Conservation (phyloP, 2,329 filamentous ascomycete genomes). For the Clathrospora elynae region DNA sequence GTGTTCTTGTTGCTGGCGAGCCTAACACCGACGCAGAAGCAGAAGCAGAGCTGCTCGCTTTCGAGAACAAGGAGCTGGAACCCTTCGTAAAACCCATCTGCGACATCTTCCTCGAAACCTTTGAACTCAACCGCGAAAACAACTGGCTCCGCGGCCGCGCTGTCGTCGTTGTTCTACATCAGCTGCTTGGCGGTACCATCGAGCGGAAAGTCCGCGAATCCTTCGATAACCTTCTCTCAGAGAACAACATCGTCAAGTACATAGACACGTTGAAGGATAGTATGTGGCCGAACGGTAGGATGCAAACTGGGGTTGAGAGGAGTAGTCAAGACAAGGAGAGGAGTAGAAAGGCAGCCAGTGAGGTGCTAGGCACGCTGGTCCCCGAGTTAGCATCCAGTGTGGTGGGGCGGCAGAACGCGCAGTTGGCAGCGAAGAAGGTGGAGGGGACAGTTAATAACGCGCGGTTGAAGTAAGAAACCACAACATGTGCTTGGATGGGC, state of each 20-base stretch:
- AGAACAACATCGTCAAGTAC: constrained; percentile 78
- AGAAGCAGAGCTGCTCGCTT: constrained; percentile 90
- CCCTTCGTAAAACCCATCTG: constrained; percentile 99
- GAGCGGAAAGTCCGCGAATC: constrained; percentile 93
- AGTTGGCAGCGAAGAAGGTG: constrained; percentile 84
- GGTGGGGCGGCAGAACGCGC: constrained; percentile 88
- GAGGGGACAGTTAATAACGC: constrained; percentile 92
- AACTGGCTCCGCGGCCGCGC: constrained; percentile 96
- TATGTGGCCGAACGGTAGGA: constrained; percentile 78
- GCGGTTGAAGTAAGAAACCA: constrained; percentile 73
- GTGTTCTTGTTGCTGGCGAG: constrained; percentile 51
- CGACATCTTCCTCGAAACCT: constrained; percentile 94
- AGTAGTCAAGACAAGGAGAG: constrained; percentile 75
- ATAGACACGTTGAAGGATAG: constrained; percentile 72
- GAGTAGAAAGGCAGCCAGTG: constrained; percentile 82
- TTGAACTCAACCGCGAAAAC: constrained; percentile 91
- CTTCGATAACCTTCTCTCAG: constrained; percentile 72
- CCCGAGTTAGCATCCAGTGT: constrained; percentile 92
- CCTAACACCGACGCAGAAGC: constrained; percentile 70
- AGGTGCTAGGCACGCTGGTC: constrained; percentile 86
- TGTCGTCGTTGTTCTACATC: constrained; percentile 94
- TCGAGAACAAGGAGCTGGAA: constrained; percentile 79
- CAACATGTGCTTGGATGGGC: neutral
- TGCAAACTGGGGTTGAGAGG: constrained; percentile 60
- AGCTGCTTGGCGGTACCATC: constrained; percentile 92